Evolutionary conservation across 2,329 filamentous ascomycete species (phyloP).

Genomic region (Penicillium aurantiogriseum): DNA sequence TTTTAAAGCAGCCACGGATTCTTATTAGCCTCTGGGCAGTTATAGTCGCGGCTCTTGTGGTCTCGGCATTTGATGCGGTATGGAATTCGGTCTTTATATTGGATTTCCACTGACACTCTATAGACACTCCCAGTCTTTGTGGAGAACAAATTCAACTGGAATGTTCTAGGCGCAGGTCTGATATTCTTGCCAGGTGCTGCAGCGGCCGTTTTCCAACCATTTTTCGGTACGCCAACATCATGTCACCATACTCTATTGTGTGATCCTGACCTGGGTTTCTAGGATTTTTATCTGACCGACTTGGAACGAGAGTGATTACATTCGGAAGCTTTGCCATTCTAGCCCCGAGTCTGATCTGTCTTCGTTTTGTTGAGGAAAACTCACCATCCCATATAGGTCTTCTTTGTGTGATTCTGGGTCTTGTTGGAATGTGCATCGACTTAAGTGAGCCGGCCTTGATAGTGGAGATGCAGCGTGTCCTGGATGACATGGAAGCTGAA

Average conservation of each 20-base stretch:
- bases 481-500: slow-evolving; percentile 59
- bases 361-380: slow-evolving; percentile 61
- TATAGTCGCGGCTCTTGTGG: slow-evolving; percentile 47
- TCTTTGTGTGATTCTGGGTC: slow-evolving; percentile 59
- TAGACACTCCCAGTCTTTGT: slow-evolving; percentile 53
- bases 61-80: slow-evolving; percentile 52
- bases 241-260: not conserved
- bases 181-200: slow-evolving; percentile 59
- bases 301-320: slow-evolving; percentile 62
- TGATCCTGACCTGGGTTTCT: slow-evolving; percentile 23
- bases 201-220: slow-evolving; percentile 60
- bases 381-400: slow-evolving; percentile 61
- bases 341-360: slow-evolving; percentile 60
- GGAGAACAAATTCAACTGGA: slow-evolving; percentile 53
- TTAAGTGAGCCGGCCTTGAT: slow-evolving; percentile 64
- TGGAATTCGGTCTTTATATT: not conserved
- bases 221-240: slow-evolving; percentile 39
- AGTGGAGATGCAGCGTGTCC: slow-evolving; percentile 62
- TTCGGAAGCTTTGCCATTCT: slow-evolving; percentile 54
- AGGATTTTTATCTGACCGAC: slow-evolving; percentile 52
- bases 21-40: slow-evolving; percentile 56
- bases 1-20: slow-evolving; percentile 47
- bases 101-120: slow-evolving; percentile 9
- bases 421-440: slow-evolving; percentile 58
- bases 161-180: slow-evolving; percentile 55